Percentiles rank a stretch among this genome's conserved stretches.
Evolutionary conservation across 345 rosid genomes (phyloP).

Genomic region (Eucalyptus sp.): DNA sequence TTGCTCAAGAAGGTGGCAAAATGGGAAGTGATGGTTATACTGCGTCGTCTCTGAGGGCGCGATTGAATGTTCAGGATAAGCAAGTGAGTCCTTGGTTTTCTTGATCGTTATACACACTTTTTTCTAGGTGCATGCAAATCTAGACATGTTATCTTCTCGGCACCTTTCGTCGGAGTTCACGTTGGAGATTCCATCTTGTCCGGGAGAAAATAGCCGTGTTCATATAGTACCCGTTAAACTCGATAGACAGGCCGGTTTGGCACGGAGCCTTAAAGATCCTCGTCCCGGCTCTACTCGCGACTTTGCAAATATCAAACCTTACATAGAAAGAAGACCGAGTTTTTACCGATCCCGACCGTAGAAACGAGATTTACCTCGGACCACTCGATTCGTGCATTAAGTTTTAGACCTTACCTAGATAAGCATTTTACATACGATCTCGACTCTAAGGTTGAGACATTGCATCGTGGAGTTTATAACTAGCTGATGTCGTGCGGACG

Average conservation of each 20-base stretch:
- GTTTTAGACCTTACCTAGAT: background rate
- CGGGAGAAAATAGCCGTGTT: background rate
- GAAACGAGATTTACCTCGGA: background rate
- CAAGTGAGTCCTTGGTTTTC: background rate
- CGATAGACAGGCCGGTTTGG: background rate
- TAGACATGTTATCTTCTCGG: background rate
- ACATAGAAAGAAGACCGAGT: background rate
- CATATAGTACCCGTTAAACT: background rate
- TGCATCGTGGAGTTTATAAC: background rate
- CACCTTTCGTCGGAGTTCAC: background rate
- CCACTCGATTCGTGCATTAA: background rate
- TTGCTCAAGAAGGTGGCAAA: background rate
- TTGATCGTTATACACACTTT: background rate
- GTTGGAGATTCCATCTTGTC: background rate
- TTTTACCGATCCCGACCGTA: background rate
- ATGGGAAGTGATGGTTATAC: background rate
- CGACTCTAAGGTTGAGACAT: background rate
- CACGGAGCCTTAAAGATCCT: background rate
- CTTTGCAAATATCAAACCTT: background rate
- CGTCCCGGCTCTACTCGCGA: too few relatives aligned
- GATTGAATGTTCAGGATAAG: slow-evolving; percentile 3
- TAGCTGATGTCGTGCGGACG: background rate
- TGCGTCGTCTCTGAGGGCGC: slow-evolving; percentile 4
- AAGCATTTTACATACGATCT: background rate
- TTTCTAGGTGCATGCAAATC: background rate